Evolutionary conservation across 106 monocot genomes (phyloP).

Genomic region (Hemerocallis citrina): DNA sequence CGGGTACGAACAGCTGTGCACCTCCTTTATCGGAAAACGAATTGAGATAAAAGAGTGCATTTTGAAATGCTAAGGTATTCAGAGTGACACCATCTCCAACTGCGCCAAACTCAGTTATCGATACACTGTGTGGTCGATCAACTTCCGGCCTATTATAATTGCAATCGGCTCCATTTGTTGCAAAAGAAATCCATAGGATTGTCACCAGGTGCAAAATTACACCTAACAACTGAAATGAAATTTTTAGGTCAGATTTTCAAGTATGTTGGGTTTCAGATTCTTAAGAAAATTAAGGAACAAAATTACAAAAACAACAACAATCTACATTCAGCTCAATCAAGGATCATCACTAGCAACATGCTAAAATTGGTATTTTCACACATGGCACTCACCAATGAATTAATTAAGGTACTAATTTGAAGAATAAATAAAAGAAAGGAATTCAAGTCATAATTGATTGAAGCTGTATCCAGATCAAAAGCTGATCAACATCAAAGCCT

Average conservation of each 20-base stretch:
- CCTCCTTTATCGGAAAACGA: constrained; percentile 52
- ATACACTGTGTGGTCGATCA: constrained; percentile 38
- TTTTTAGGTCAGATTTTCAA: not conserved
- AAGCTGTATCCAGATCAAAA: too few species aligned
- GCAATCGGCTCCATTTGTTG: constrained; percentile 14
- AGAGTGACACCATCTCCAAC: constrained; percentile 55
- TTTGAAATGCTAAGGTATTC: constrained; percentile 48
- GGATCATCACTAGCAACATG: too few species aligned
- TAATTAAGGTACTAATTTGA: too few species aligned
- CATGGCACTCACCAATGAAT: too few species aligned
- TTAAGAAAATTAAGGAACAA: not conserved
- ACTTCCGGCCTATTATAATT: constrained; percentile 11
- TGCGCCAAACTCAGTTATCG: constrained; percentile 47
- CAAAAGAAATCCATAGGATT: not conserved
- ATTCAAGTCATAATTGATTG: too few species aligned
- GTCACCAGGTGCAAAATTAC: constrained; percentile 17
- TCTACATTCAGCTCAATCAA: not conserved
- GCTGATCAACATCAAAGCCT: too few species aligned
- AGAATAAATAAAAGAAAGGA: too few species aligned
- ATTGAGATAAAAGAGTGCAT: constrained; percentile 46
- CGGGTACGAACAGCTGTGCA: constrained; percentile 47
- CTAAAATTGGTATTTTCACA: too few species aligned
- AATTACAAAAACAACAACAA: not conserved
- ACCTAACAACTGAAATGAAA: constrained; percentile 14
- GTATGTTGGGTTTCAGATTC: not conserved